phyloP scores from a whole-genome alignment of 306 rosid genomes.

The Lithocarpus polystachyus region DNA sequence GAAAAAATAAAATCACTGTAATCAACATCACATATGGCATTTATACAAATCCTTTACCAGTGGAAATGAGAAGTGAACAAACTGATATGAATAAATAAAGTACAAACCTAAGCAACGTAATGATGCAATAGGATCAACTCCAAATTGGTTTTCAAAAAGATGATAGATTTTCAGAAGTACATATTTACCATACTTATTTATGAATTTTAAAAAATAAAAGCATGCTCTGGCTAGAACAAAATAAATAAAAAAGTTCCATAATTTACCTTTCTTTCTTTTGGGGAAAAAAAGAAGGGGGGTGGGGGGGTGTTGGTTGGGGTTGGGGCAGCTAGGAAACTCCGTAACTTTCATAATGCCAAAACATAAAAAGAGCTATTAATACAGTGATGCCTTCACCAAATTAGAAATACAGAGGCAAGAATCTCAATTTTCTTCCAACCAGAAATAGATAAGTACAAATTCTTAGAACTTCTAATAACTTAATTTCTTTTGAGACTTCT shows the following conservation, averaged over 20 bases:
- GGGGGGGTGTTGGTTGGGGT: no score
- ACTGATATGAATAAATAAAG: not conserved
- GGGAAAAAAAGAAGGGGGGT: no score
- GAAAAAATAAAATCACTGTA: no score
- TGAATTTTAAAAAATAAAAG: not conserved
- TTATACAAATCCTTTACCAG: no score
- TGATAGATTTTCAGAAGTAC: not conserved
- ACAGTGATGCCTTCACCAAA: not conserved
- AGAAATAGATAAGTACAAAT: not conserved
- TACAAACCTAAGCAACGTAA: not conserved
- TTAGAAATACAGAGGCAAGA: not conserved
- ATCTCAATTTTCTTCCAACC: not conserved
- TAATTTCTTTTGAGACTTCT: not conserved
- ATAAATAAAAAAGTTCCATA: not conserved
- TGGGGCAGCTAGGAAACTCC: not conserved
- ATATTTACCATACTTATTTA: not conserved
- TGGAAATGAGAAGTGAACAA: no score
- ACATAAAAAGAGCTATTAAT: not conserved
- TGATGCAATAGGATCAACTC: not conserved
- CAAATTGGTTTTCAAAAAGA: not conserved
- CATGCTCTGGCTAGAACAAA: not conserved
- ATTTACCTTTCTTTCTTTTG: not conserved
- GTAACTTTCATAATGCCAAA: not conserved
- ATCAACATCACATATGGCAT: no score
- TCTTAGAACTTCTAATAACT: not conserved